phyloP scores from a whole-genome alignment of 306 rosid genomes.

The Arachis stenosperma region DNA sequence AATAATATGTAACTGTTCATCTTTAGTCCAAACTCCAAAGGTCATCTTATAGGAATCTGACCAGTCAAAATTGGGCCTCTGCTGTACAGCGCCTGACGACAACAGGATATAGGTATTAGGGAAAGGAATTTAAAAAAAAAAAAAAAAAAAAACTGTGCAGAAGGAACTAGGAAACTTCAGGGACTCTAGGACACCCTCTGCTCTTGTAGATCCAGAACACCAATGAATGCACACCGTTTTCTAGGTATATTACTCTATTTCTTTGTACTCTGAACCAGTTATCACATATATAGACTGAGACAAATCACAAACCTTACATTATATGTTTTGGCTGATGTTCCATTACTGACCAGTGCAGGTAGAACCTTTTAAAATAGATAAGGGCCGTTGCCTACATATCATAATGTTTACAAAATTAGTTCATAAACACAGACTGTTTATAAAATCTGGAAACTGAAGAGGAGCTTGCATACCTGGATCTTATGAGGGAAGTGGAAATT shows the following conservation, averaged over 20 bases:
- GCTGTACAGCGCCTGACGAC: background rate
- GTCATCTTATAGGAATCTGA: background rate
- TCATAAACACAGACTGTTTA: conserved; percentile 17
- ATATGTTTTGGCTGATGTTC: conserved; percentile 91
- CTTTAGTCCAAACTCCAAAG: conserved; percentile 5
- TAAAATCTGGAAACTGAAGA: conserved; percentile 16
- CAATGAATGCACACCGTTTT: background rate
- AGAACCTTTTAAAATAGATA: conserved; percentile 92
- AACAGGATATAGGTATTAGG: background rate
- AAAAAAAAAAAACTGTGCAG: background rate
- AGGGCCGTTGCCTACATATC: conserved; percentile 86
- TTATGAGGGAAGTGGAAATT: conserved; percentile 88
- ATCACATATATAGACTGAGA: conserved; percentile 5
- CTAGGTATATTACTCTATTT: background rate
- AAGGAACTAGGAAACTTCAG: background rate
- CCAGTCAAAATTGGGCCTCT: background rate
- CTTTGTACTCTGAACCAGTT: background rate
- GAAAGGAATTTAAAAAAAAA: background rate
- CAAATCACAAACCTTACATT: conserved; percentile 70
- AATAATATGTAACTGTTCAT: too few species aligned
- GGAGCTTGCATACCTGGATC: conserved; percentile 67
- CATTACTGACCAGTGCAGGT: conserved; percentile 92
- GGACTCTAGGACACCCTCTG: background rate
- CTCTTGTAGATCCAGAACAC: background rate
- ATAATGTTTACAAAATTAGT: conserved; percentile 16